Percentiles rank a stretch among this genome's conserved stretches.
These are phyloP conservation scores for Dryas octopetala DNA, from an alignment of 306 rosid species.

Conservation along the genomic window DNA sequence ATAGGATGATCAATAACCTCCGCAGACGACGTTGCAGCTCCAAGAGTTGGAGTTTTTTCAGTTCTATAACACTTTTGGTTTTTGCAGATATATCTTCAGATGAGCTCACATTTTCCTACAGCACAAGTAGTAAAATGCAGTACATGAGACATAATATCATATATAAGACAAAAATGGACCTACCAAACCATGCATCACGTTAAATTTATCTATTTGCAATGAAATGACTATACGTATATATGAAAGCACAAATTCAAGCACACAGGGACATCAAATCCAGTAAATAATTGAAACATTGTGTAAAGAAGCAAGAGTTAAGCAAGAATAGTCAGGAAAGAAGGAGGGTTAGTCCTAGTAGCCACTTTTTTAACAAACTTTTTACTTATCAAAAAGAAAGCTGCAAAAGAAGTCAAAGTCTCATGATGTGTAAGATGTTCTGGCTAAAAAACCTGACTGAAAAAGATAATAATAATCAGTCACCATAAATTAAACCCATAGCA, in stretches of 20 bases:
- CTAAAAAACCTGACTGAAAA: background rate
- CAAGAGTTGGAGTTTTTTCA: constrained; percentile 92
- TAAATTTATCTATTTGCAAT: background rate
- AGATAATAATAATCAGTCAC: background rate
- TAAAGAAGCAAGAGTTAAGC: background rate
- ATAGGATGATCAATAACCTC: constrained; percentile 46
- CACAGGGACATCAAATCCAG: background rate
- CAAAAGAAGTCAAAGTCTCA: background rate
- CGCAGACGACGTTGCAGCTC: constrained; percentile 95
- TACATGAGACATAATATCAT: constrained; percentile 19
- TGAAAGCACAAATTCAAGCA: constrained; percentile 8
- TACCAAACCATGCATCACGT: background rate
- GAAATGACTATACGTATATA: background rate
- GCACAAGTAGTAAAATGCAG: constrained; percentile 20
- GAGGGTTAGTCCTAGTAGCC: background rate
- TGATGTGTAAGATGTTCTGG: background rate
- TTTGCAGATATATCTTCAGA: constrained; percentile 96
- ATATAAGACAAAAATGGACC: background rate
- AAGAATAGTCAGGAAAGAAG: background rate
- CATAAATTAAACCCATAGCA: background rate
- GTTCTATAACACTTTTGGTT: constrained; percentile 96
- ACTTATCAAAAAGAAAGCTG: background rate
- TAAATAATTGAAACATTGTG: background rate
- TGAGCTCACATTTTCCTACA: constrained; percentile 87
- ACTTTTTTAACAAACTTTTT: background rate